Conservation (phyloP, 129 eudicot species). For the Chrysanthemum seticuspe region DNA sequence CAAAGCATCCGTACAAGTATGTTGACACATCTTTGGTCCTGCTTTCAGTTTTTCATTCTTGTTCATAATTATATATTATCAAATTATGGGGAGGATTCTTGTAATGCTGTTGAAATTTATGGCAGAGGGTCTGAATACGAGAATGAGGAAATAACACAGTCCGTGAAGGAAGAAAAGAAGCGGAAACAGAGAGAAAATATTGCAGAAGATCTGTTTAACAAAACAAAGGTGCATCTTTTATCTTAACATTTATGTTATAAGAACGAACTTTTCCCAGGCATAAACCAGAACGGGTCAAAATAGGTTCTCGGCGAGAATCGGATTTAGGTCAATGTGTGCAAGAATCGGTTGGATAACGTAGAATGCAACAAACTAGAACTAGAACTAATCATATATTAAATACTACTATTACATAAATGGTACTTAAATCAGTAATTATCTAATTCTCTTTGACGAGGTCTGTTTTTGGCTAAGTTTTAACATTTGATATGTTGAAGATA, state of each 20-base stretch:
- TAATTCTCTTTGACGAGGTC: background rate
- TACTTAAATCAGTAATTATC: too few species aligned
- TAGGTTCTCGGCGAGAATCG: too few species aligned
- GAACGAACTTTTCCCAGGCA: background rate
- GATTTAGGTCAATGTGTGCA: too few species aligned
- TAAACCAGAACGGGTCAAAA: background rate
- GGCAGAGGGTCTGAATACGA: conserved; percentile 76
- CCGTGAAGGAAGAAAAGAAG: conserved; percentile 73
- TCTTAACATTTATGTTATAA: background rate
- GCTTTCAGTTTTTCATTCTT: background rate
- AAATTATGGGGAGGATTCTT: background rate
- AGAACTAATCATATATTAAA: too few species aligned
- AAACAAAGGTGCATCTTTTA: conserved; percentile 45
- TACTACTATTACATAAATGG: too few species aligned
- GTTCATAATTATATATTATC: background rate
- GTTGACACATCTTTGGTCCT: conserved; percentile 15
- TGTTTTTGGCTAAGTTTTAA: background rate
- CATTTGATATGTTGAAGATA: background rate
- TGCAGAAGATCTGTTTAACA: conserved; percentile 83
- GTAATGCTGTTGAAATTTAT: conserved; percentile 23
- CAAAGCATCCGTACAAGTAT: conserved; percentile 82
- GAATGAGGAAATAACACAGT: conserved; percentile 53
- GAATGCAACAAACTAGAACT: too few species aligned
- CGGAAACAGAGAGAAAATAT: conserved; percentile 82
- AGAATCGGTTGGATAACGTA: too few species aligned